Percentiles rank a stretch among this genome's conserved stretches.
Evolutionary conservation across 2,329 filamentous ascomycete genomes (phyloP).

Genomic region (Lachnellula cervina): DNA sequence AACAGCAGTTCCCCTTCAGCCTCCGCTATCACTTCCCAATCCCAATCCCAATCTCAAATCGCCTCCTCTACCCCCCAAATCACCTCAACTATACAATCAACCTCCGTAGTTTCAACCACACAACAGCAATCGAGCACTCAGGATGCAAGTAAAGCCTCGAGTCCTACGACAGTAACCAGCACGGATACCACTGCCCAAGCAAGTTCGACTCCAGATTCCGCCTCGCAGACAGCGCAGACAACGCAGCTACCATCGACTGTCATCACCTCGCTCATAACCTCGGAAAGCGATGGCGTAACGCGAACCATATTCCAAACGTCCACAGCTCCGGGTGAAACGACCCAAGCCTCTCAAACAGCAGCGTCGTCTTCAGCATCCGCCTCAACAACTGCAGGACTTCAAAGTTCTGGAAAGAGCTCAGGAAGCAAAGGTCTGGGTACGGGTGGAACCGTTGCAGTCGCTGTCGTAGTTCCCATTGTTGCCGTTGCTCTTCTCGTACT

Average conservation of each 20-base stretch:
- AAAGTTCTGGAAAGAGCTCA: neutral
- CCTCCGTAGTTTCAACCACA: slow-evolving; percentile 10
- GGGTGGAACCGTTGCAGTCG: slow-evolving; percentile 77
- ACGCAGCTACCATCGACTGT: neutral
- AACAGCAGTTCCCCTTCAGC: slow-evolving; percentile 24
- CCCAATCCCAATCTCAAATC: neutral
- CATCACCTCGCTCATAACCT: slow-evolving; percentile 10
- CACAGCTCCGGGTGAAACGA: slow-evolving; percentile 3
- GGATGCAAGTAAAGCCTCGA: slow-evolving; percentile 17
- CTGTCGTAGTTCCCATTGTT: slow-evolving; percentile 88
- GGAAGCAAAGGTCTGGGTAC: slow-evolving; percentile 41
- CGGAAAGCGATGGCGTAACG: neutral
- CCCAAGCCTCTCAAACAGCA: slow-evolving; percentile 3
- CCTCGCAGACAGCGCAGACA: neutral
- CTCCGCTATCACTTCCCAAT: slow-evolving; percentile 2
- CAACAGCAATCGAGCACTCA: neutral
- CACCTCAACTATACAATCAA: slow-evolving; percentile 8
- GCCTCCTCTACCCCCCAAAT: slow-evolving; percentile 12
- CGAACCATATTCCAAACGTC: slow-evolving; percentile 7
- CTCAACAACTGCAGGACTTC: slow-evolving; percentile 17
- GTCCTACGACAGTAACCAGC: slow-evolving; percentile 15
- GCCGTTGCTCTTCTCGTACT: slow-evolving; percentile 78
- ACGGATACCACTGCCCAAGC: slow-evolving; percentile 5
- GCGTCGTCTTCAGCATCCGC: slow-evolving; percentile 25
- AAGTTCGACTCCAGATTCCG: neutral